These are phyloP conservation scores for Skeletonema tropicum DNA, from an alignment of 108 stramenopile species.

Conservation along the genomic window DNA sequence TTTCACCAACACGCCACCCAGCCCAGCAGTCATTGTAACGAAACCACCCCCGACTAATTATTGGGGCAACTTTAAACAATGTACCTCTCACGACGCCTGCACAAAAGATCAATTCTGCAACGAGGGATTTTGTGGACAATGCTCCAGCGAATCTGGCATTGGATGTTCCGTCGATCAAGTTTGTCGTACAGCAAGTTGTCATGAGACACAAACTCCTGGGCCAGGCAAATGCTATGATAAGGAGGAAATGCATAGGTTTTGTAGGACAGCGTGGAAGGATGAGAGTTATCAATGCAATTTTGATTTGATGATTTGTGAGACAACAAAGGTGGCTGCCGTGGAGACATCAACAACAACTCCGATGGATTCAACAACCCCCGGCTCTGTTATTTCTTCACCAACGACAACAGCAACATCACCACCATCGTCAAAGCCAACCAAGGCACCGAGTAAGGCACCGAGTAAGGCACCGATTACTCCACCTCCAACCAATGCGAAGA, in stretches of 20 bases:
- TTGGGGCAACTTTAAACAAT: not conserved
- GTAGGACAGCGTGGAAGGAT: slow-evolving; percentile 6
- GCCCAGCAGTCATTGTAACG: not conserved
- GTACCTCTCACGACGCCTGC: not conserved
- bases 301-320: slow-evolving; percentile 28
- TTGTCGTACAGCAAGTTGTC: slow-evolving; percentile 22
- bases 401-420: not conserved
- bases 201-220: slow-evolving; percentile 15
- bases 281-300: slow-evolving; percentile 12
- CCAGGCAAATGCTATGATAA: slow-evolving; percentile 16
- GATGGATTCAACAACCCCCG: not conserved
- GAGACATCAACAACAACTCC: not conserved
- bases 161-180: slow-evolving; percentile 37
- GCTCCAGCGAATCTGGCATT: not conserved
- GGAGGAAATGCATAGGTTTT: slow-evolving; percentile 19
- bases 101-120: not conserved
- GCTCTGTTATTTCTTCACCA: not conserved
- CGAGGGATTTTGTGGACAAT: slow-evolving; percentile 23
- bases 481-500: not conserved
- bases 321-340: not conserved
- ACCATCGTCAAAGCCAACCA: not conserved
- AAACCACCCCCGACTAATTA: not conserved
- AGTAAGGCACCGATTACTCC: not conserved
- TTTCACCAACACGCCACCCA: not conserved
- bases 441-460: not conserved